Evolutionary conservation across 1,284 basidiomycete genomes (phyloP), one percentile per base, ranked within the genome.

Genomic region (Abortiporus biennis): DNA sequence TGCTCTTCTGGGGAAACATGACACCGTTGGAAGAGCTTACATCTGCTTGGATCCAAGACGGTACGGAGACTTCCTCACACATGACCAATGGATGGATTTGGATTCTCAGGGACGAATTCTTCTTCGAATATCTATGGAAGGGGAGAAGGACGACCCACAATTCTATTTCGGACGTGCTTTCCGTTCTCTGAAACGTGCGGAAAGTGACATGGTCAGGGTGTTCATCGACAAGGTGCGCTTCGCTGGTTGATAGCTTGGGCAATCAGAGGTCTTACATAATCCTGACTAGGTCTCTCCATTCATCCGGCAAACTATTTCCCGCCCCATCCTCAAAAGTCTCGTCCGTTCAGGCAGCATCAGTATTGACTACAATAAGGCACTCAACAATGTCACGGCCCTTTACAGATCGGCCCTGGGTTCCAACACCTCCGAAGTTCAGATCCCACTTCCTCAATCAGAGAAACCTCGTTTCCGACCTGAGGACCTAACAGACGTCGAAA

Each of bases 141-240:
- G 93, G 36, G 95, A 98, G 71, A 91, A 95, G 63, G 94, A 97
- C 57, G 96, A 99, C 59, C 91, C 95, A 16, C 88, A 92, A 52
- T 99, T 97, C 71, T 93, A 92, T 68, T 99, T 99, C 58, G 96
- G 96, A 9, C 76, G 92, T 30, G 96, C 88, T 1, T 99, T 99
- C 74, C 76, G 95, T 29, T 93, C 86, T 36, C 63, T 99, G 54
- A 98, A 99, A 66, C 74, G 95, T 19, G 88, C 92, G 0, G 94
- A 99, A 60, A 83, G 79, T 17, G 95, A 99, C 55, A 98, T 99
- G 96, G 80, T 95, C 36, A 77, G 93, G 6, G 89, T 91, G 35
- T 95, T 99, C 61, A 90, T 98, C 40, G 95, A 99, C 71, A 98
- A 98, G 79, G 92, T 88, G 41, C 40, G 72, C 59, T 11, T 33